phyloP scores from a whole-genome alignment of 805 yeast genomes.

The Cyberlindnera maritima region DNA sequence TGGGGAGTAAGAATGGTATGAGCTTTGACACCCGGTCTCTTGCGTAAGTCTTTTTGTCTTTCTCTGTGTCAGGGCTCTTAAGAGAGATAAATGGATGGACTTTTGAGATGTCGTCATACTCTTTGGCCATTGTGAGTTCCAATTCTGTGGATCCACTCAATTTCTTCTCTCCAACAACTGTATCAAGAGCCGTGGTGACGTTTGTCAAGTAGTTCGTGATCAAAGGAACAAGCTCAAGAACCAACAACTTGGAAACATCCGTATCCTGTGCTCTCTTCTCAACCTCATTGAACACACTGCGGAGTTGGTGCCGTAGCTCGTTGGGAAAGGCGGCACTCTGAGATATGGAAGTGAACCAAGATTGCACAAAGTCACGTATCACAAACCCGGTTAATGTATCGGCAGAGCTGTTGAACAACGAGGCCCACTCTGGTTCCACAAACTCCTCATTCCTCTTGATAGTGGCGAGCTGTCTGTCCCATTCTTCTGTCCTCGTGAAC shows the following conservation, averaged over 20 bases:
- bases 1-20: constrained; percentile 49
- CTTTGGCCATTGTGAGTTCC: constrained; percentile 41
- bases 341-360: constrained; percentile 56
- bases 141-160: constrained; percentile 35
- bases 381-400: constrained; percentile 45
- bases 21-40: constrained; percentile 39
- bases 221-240: constrained; percentile 59
- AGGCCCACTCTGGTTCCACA: constrained; percentile 4
- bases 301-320: constrained; percentile 41
- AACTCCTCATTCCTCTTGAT: constrained; percentile 16
- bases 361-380: constrained; percentile 47
- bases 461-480: constrained; percentile 28
- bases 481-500: constrained; percentile 29
- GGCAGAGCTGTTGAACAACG: constrained; percentile 37
- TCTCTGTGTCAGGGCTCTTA: constrained; percentile 34
- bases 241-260: constrained; percentile 57
- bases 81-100: constrained; percentile 56
- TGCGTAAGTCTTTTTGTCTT: constrained; percentile 49
- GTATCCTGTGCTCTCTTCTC: constrained; percentile 39
- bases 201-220: constrained; percentile 60
- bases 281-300: constrained; percentile 39
- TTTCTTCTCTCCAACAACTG: constrained; percentile 27
- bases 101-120: constrained; percentile 35
- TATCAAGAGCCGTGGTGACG: constrained; percentile 42
- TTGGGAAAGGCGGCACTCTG: constrained; percentile 36